Conservation (phyloP, 2,329 filamentous ascomycete genomes). For the Neophaeococcomyces mojaviensis region DNA sequence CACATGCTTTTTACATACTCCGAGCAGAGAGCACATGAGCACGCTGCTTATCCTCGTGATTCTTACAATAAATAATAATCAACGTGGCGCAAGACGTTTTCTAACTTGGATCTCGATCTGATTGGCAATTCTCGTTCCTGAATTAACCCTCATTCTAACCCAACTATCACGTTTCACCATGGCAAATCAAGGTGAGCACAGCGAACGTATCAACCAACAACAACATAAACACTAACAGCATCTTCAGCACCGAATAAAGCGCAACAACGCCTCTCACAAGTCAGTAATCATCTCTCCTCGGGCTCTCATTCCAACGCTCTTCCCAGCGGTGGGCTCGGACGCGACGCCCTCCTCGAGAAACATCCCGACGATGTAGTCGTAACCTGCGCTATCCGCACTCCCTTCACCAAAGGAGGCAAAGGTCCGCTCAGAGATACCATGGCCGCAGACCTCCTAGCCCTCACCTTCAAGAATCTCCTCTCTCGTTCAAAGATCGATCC, state of each 20-base stretch:
- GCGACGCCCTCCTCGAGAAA: conserved; percentile 40
- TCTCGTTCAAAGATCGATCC: conserved; percentile 85
- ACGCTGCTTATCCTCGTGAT: not conserved
- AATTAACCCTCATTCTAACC: not conserved
- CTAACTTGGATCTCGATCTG: not conserved
- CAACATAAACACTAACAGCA: not conserved
- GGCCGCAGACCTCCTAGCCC: conserved; percentile 75
- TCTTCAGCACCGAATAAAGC: conserved; percentile 32
- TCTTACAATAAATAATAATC: not conserved
- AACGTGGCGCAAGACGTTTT: not conserved
- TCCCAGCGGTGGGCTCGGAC: conserved; percentile 31
- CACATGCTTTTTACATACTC: conserved; percentile 1
- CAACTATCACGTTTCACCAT: not conserved
- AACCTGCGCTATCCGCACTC: conserved; percentile 82
- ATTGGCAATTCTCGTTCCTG: too few species aligned
- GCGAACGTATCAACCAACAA: not conserved
- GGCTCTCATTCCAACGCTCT: conserved; percentile 26
- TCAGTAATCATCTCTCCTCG: conserved; percentile 49
- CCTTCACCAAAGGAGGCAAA: conserved; percentile 87
- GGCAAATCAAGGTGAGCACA: conserved; percentile 33
- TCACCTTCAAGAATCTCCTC: conserved; percentile 73
- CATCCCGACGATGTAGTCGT: conserved; percentile 70
- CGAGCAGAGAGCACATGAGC: not conserved
- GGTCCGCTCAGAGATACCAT: conserved; percentile 93
- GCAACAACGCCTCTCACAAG: conserved; percentile 52